Base-by-base conservation (phyloP, 371 early-diverging fungal genomes). In the Globomyces sp. region DNA sequence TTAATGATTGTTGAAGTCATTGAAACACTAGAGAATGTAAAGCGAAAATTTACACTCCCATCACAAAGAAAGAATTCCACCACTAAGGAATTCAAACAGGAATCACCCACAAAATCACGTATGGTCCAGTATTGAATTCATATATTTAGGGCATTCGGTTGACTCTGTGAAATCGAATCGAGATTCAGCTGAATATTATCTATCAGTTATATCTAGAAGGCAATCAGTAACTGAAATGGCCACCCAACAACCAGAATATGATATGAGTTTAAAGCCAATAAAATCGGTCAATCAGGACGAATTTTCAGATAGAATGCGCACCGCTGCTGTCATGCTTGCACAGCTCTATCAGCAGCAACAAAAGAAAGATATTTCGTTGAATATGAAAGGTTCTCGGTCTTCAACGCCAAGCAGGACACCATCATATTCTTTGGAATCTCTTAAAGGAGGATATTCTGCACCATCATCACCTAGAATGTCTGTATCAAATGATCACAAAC, bases 241-340 rank as follows among this genome's bases (percentile, higher is more conserved):
- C 52, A 48, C 46, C 8, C 6, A 55, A 0, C 11, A 5, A 55
- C 11, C 55, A 39, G 24, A 24, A 9, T 24, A 10, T 55, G 55
- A 9, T 36, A 5, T 36, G 55, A 55, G 4, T 55, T 36, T 36
- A 8, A 8, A 6, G 11, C 47, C 36, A n/a, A 57, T 34, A 53
- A 4, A 53, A 5, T 43, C 53, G 2, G 10, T 44, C 58, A n/a
- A 67, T 85, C 1, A 84, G 0, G 92, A 92, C 51, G 94, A 92
- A 40, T 92, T 92, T 75, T 88, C 92, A 5, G 94, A 94, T 63
- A 83, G 90, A 43, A 94, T 96, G 92, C 84, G 93, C 45, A 98
- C 97, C 0, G 99, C 97, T 0, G 96, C 96, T 2, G 89, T 98
- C 6, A 90, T 98, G 87, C 80, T 98, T 36, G 95, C 96, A 1